Conservation (phyloP, 768 basidiomycete species). For the Epithele typhae region DNA sequence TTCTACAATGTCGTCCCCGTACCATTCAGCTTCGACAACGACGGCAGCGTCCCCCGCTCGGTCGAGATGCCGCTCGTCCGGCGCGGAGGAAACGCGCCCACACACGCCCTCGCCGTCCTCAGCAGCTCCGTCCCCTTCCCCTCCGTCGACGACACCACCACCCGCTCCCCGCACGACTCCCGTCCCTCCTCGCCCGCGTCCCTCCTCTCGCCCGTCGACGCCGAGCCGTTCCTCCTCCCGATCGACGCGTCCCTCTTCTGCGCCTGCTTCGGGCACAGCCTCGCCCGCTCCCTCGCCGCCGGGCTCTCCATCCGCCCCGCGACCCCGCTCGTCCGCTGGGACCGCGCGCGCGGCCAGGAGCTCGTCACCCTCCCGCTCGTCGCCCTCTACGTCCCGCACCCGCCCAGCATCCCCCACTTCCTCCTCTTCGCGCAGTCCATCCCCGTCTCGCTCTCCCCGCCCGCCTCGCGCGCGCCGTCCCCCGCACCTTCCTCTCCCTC, state of each 20-base stretch:
- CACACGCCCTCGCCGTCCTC: conserved; percentile 51
- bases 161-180: background rate
- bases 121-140: conserved; percentile 19
- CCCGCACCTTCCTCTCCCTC: conserved; percentile 21
- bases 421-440: conserved; percentile 55
- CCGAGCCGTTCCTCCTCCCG: conserved; percentile 32
- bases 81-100: conserved; percentile 45
- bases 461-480: conserved; percentile 22
- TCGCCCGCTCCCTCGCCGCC: conserved; percentile 25
- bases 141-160: conserved; percentile 9
- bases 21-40: conserved; percentile 15
- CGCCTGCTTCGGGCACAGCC: conserved; percentile 32
- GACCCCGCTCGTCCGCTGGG: conserved; percentile 29
- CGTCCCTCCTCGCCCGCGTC: background rate
- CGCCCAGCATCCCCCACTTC: conserved; percentile 49
- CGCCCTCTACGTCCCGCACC: conserved; percentile 45
- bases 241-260: conserved; percentile 46
- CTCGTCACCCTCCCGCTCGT: conserved; percentile 52
- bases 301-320: background rate
- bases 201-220: conserved; percentile 31
- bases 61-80: conserved; percentile 46
- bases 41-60: conserved; percentile 33
- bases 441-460: conserved; percentile 31
- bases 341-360: conserved; percentile 20
- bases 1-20: conserved; percentile 31